A percentile compares a stretch with the other conserved stretches of the same genome.
Evolutionary conservation across 148 eudicot species (phyloP).

Genomic region (Pharnaceum exiguum): DNA sequence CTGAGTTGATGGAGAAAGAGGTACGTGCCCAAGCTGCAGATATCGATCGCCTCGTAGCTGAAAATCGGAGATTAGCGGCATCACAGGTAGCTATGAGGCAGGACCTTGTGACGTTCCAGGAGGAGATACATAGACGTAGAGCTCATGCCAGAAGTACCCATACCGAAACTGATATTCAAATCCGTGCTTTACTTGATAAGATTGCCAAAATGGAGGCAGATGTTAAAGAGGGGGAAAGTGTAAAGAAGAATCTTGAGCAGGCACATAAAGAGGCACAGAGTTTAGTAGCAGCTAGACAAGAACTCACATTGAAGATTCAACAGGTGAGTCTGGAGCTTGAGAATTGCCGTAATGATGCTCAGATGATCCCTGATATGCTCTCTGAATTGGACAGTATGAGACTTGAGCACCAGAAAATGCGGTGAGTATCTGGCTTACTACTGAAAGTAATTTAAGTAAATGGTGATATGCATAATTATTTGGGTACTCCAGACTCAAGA

Average conservation of each 20-base stretch:
- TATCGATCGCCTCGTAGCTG: slow-evolving; percentile 53
- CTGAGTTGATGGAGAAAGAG: slow-evolving; percentile 43
- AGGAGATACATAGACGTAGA: slow-evolving; percentile 52
- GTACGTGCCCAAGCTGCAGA: slow-evolving; percentile 46
- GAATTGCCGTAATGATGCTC: slow-evolving; percentile 40
- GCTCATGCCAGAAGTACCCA: slow-evolving; percentile 71
- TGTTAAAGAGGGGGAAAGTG: slow-evolving; percentile 49
- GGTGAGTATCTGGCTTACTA: slow-evolving; percentile 46
- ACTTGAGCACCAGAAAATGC: slow-evolving; percentile 68
- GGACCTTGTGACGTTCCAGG: slow-evolving; percentile 54
- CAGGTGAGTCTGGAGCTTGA: slow-evolving; percentile 61
- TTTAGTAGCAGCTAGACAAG: slow-evolving; percentile 52
- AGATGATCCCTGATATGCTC: slow-evolving; percentile 63
- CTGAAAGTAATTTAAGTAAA: not conserved
- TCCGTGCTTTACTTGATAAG: slow-evolving; percentile 68
- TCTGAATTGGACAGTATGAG: slow-evolving; percentile 60
- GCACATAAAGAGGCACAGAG: slow-evolving; percentile 68
- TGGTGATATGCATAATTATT: not conserved
- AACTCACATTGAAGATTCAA: slow-evolving; percentile 49
- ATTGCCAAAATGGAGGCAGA: slow-evolving; percentile 71
- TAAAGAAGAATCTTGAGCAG: slow-evolving; percentile 60
- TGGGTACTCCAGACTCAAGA: too few relatives aligned
- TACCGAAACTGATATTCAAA: slow-evolving; percentile 76
- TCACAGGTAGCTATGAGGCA: slow-evolving; percentile 57
- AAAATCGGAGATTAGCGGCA: slow-evolving; percentile 62